Conservation (phyloP, 805 yeast genomes). For the Wickerhamiella sergipiensis region DNA sequence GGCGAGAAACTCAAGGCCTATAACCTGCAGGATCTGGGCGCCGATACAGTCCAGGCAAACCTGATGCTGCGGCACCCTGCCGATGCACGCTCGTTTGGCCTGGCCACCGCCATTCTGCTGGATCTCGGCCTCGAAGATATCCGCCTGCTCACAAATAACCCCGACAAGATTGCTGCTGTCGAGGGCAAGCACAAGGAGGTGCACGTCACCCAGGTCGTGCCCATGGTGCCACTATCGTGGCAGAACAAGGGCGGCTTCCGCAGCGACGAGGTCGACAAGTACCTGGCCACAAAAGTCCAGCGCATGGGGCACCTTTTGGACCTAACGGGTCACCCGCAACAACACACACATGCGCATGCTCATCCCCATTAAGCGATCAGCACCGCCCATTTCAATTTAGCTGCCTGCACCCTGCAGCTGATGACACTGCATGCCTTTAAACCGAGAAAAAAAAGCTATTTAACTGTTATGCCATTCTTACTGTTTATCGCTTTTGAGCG, state of each 20-base stretch:
- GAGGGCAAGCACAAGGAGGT: slow-evolving; percentile 71
- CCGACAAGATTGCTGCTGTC: slow-evolving; percentile 89
- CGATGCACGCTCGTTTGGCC: slow-evolving; percentile 84
- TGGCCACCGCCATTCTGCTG: slow-evolving; percentile 83
- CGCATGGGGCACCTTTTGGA: slow-evolving; percentile 91
- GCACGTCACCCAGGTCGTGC: slow-evolving; percentile 74
- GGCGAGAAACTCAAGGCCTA: slow-evolving; percentile 96
- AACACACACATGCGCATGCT: not conserved
- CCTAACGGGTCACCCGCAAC: not conserved
- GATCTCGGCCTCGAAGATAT: slow-evolving; percentile 68
- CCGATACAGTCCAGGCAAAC: slow-evolving; percentile 96
- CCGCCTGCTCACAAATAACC: slow-evolving; percentile 80
- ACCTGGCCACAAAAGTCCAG: slow-evolving; percentile 84
- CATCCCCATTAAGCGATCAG: not conserved
- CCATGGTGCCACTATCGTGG: slow-evolving; percentile 98
- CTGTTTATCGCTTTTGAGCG: not conserved
- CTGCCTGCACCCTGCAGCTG: no score
- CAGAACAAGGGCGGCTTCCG: slow-evolving; percentile 53
- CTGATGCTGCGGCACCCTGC: slow-evolving; percentile 90
- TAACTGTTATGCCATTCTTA: not conserved
- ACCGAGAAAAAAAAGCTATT: not conserved
- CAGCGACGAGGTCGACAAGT: slow-evolving; percentile 81
- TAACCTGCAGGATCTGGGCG: slow-evolving; percentile 93
- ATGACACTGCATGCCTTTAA: not conserved
- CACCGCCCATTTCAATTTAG: no score